Conservation (phyloP, 2,329 filamentous ascomycete genomes). For the Colletotrichum endophyticum region DNA sequence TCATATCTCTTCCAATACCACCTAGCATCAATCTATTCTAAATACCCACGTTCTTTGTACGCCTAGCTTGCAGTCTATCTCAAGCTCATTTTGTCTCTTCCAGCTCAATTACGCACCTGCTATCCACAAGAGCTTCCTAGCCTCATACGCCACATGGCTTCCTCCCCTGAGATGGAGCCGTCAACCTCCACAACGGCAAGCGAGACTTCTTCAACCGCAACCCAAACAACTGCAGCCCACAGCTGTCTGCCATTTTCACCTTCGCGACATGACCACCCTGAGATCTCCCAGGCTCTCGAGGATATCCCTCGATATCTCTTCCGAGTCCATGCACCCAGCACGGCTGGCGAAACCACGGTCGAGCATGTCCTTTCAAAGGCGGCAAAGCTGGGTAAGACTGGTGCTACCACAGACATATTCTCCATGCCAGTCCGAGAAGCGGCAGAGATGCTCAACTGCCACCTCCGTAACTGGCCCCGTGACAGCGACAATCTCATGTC, state of each 20-base stretch:
- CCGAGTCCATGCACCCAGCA: not conserved
- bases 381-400: not conserved
- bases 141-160: not conserved
- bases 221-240: not conserved
- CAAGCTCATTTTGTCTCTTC: not conserved
- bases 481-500: not conserved
- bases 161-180: not conserved
- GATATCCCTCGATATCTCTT: not conserved
- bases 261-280: not conserved
- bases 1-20: not conserved
- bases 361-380: not conserved
- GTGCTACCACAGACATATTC: not conserved
- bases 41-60: not conserved
- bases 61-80: not conserved
- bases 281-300: not conserved
- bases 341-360: not conserved
- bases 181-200: not conserved
- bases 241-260: not conserved
- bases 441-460: not conserved
- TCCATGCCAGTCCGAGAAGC: not conserved
- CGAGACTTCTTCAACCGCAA: not conserved
- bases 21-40: not conserved
- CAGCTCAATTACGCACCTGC: not conserved
- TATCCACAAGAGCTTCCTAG: not conserved
- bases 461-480: not conserved